Conservation (phyloP, 2,329 filamentous ascomycete species). For the Pestalotiopsis sp. region DNA sequence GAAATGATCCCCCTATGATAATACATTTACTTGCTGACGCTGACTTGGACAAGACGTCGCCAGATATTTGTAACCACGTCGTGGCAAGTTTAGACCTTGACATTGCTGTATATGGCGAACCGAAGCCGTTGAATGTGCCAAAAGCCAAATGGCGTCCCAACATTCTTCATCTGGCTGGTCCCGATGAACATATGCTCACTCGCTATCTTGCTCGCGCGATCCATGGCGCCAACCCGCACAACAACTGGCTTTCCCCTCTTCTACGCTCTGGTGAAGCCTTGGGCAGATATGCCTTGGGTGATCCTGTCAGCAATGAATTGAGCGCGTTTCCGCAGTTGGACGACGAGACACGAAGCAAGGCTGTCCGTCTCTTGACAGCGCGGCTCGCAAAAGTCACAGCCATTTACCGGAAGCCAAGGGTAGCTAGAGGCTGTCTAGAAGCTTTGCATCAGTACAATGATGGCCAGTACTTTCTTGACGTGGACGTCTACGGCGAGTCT, state of each 20-base stretch:
- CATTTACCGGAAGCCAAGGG: background rate
- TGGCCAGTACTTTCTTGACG: background rate
- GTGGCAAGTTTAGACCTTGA: background rate
- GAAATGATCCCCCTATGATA: background rate
- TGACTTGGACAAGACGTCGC: background rate
- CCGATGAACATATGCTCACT: background rate
- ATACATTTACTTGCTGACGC: background rate
- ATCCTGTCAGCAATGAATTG: background rate
- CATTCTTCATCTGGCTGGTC: background rate
- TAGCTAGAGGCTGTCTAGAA: background rate
- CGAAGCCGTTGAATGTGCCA: background rate
- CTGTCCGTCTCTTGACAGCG: background rate
- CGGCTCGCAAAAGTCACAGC: background rate
- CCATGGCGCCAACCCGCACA: background rate
- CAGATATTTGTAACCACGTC: background rate
- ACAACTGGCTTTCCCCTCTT: background rate
- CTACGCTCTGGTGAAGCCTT: no score
- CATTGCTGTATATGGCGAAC: background rate
- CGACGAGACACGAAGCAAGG: background rate
- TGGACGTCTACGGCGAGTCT: background rate
- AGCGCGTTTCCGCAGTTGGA: background rate
- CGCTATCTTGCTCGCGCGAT: background rate
- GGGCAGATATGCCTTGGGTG: background rate
- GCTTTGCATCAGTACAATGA: background rate
- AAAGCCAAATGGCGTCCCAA: background rate